Evolutionary conservation across 306 rosid species (phyloP).

Genomic region (Fragaria vesca): DNA sequence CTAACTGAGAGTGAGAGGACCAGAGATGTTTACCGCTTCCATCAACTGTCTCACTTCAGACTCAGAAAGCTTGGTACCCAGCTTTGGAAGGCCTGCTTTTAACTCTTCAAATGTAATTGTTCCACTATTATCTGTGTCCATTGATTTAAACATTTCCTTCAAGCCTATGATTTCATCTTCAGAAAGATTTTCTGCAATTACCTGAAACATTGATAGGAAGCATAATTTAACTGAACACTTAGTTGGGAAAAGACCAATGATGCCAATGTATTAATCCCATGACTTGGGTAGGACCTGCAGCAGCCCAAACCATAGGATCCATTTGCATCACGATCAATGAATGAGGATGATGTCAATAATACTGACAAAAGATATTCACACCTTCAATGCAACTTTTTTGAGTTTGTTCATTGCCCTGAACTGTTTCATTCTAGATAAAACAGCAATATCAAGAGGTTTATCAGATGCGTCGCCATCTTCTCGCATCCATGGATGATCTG

Average conservation of each 20-base stretch:
- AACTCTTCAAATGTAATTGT: slow-evolving; percentile 92
- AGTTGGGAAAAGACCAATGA: background rate
- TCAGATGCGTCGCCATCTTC: slow-evolving; percentile 93
- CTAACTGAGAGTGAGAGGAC: background rate
- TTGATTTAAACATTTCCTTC: slow-evolving; percentile 97
- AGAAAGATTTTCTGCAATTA: slow-evolving; percentile 95
- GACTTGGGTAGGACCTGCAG: background rate
- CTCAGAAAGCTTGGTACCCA: slow-evolving; percentile 91
- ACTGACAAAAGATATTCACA: slow-evolving; percentile 26
- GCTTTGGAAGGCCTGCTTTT: slow-evolving; percentile 92
- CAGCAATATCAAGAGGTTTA: slow-evolving; percentile 93
- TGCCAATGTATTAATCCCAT: background rate
- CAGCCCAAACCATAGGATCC: slow-evolving; percentile 3
- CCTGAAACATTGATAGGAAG: slow-evolving; percentile 42
- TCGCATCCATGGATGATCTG: slow-evolving; percentile 99
- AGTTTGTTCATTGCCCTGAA: slow-evolving; percentile 98
- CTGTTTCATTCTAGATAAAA: slow-evolving; percentile 90
- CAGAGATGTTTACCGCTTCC: slow-evolving; percentile 76
- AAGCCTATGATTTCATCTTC: slow-evolving; percentile 96
- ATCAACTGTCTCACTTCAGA: slow-evolving; percentile 90
- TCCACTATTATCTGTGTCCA: slow-evolving; percentile 98
- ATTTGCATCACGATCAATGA: background rate
- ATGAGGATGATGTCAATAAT: slow-evolving; percentile 9
- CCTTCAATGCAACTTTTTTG: slow-evolving; percentile 95
- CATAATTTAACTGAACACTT: slow-evolving; percentile 5